Conservation (phyloP, 345 rosid species). For the Hirschfeldia incana region DNA sequence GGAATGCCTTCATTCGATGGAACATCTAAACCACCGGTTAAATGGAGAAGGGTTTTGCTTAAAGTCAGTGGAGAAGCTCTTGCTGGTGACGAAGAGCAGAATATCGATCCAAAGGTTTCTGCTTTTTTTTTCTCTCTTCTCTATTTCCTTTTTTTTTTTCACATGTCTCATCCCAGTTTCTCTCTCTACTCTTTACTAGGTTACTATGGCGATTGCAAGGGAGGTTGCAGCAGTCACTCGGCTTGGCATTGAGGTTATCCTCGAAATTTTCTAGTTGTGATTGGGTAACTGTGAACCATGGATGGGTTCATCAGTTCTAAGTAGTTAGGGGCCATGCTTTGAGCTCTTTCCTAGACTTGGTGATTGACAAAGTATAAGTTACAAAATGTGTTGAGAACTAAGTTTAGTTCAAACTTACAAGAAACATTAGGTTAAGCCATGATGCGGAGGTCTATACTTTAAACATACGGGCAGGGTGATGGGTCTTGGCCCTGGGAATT, state of each 20-base stretch:
- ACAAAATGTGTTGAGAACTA: slow-evolving; percentile 1
- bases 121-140: slow-evolving; percentile 3
- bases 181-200: slow-evolving; percentile 38
- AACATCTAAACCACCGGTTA: slow-evolving; percentile 53
- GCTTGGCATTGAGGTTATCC: slow-evolving; percentile 79
- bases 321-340: neutral
- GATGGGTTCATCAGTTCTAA: neutral
- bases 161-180: slow-evolving; percentile 22
- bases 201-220: slow-evolving; percentile 94
- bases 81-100: slow-evolving; percentile 78
- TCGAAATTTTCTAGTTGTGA: neutral
- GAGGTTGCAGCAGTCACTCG: slow-evolving; percentile 91
- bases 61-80: slow-evolving; percentile 99
- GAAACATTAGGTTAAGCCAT: neutral
- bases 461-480: neutral
- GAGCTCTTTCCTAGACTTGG: neutral
- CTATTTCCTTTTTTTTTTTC: neutral
- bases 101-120: slow-evolving; percentile 86
- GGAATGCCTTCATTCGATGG: slow-evolving; percentile 57
- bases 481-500: slow-evolving; percentile 1
- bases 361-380: neutral
- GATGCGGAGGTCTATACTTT: neutral
- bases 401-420: neutral
- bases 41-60: slow-evolving; percentile 93
- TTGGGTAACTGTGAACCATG: neutral